phyloP scores from a whole-genome alignment of 768 basidiomycete genomes.

The Boletus rufocinnamomeus region DNA sequence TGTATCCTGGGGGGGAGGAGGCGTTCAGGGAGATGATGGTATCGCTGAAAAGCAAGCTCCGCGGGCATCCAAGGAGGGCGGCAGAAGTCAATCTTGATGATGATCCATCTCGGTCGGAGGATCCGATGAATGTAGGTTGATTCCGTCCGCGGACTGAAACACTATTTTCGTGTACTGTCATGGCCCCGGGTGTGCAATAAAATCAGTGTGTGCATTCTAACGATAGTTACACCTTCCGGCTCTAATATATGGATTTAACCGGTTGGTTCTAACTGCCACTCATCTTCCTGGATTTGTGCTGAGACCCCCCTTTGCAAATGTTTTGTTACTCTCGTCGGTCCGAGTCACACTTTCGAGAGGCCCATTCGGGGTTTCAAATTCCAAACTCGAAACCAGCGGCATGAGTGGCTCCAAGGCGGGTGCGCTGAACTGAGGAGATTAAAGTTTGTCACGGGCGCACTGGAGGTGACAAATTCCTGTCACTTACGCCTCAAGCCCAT shows the following conservation, averaged over 20 bases:
- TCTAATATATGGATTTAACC: neutral
- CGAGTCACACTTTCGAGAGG: neutral
- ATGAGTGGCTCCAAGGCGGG: neutral
- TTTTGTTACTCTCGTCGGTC: too few relatives aligned
- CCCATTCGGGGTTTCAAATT: neutral
- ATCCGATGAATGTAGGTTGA: conserved; percentile 36
- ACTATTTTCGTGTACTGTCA: conserved; percentile 24
- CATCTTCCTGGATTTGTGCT: neutral
- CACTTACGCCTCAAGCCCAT: neutral
- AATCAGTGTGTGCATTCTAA: neutral
- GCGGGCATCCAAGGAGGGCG: conserved; percentile 26
- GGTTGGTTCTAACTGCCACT: neutral
- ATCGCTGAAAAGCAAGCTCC: conserved; percentile 32
- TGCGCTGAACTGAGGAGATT: neutral
- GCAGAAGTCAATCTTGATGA: conserved; percentile 18
- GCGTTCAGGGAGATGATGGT: conserved; percentile 37
- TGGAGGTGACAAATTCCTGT: neutral
- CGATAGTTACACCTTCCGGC: neutral
- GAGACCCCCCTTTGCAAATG: neutral
- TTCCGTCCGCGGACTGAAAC: conserved; percentile 16
- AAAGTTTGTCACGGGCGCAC: neutral
- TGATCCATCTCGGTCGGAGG: conserved; percentile 24
- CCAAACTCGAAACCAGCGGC: too few relatives aligned
- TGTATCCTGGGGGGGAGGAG: conserved; percentile 37
- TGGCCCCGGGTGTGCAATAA: conserved; percentile 4